Evolutionary conservation across 768 basidiomycete species (phyloP).

Genomic region (Dendrothele bispora): DNA sequence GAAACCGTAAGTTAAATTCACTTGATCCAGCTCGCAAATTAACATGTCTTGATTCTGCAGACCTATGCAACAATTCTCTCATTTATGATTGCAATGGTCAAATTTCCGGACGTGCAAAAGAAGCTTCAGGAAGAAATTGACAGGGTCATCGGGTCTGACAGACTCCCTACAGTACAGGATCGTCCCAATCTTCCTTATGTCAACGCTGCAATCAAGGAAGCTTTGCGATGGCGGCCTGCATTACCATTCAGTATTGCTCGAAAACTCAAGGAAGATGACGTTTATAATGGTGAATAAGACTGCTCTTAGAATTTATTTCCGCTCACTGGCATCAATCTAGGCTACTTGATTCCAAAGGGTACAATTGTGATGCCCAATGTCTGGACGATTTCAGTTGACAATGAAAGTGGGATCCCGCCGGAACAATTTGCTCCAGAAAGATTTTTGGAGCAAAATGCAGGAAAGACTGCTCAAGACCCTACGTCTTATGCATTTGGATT

Average conservation of each 20-base stretch:
- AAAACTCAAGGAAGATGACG: neutral
- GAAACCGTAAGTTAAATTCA: slow-evolving; percentile 5
- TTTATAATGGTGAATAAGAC: neutral
- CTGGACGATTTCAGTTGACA: slow-evolving; percentile 11
- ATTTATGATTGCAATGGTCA: slow-evolving; percentile 10
- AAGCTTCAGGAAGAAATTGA: slow-evolving; percentile 15
- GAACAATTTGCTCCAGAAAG: slow-evolving; percentile 9
- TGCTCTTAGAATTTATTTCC: neutral
- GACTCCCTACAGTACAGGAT: slow-evolving; percentile 12
- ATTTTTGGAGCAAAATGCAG: slow-evolving; percentile 1
- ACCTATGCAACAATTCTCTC: slow-evolving; percentile 5
- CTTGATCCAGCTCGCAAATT: neutral
- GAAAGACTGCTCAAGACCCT: neutral
- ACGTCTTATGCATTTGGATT: slow-evolving; percentile 10
- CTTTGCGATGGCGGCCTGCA: slow-evolving; percentile 13
- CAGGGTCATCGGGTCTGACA: slow-evolving; percentile 8
- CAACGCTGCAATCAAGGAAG: slow-evolving; percentile 14
- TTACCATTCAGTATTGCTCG: slow-evolving; percentile 4
- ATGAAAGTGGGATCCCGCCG: neutral
- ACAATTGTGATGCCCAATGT: slow-evolving; percentile 16
- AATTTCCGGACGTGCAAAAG: slow-evolving; percentile 8
- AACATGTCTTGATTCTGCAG: neutral
- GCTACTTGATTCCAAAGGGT: slow-evolving; percentile 15
- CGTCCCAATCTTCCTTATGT: slow-evolving; percentile 13
- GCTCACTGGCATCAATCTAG: neutral